Evolutionary conservation across 352 stramenopile genomes (phyloP), one percentile per base, ranked within the genome.

Genomic region (Pythium volutum): DNA sequence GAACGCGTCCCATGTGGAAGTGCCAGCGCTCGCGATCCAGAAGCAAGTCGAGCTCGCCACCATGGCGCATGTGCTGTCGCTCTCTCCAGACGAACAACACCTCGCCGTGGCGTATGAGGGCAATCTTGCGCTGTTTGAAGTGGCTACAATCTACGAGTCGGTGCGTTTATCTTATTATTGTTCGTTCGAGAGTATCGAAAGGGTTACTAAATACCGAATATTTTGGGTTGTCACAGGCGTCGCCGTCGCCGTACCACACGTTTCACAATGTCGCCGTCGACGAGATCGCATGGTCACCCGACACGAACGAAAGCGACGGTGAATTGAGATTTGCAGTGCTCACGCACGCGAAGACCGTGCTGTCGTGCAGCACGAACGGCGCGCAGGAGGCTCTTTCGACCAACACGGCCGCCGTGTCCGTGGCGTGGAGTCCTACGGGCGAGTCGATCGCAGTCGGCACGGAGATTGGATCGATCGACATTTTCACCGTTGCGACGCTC

Each of bases 51-150:
- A 47, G 27, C 55, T 91, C 15, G 47, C 73, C 4, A 67, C 72
- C 6, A 70, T 74, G 23, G 75, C 77, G 26, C 75, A 87, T 47
- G 69, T 67, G 56, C 66, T 92, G 22, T 71, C 75, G 8, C 72
- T 92, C 3, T 88, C 80, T 1, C 54, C 56, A 8, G 71, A 87
- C 45, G 78, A 92, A 51, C 47, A 75, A 18, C 62, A 67, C 15
- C 42, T 89, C 20, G 79, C 79, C 15, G 79, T 84, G 18, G 75
- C 74, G 4, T 88, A 83, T 45, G 77, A 66, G 41, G 58, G 75
- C 11, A 48, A 60, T 5, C 57, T 89, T 10, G 73, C 75, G 18
- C 58, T 89, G 15, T 91, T 77, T 63, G 77, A 91, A 68, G 73
- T 87, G 18, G 77, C 78, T 5, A 69, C 72, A 36, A 73, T 89